These are phyloP conservation scores for Solanum sitiens DNA, from an alignment of 257 asterid genomes.

Conservation along the genomic window DNA sequence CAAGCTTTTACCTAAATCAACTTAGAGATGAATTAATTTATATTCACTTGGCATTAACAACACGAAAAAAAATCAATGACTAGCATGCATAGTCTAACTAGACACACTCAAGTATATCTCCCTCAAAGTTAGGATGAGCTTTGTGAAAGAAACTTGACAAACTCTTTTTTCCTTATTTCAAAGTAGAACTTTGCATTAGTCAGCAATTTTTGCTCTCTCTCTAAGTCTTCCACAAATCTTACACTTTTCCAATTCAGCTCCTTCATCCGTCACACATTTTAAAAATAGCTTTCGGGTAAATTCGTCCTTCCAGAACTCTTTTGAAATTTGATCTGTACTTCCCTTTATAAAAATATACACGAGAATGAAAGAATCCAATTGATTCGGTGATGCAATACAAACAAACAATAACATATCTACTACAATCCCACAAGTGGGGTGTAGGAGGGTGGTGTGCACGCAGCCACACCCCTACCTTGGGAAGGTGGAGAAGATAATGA, in stretches of 20 bases:
- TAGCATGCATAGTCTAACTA: neutral
- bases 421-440: neutral
- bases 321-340: slow-evolving; percentile 52
- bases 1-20: neutral
- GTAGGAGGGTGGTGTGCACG: neutral
- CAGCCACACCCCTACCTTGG: neutral
- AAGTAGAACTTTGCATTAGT: slow-evolving; percentile 33
- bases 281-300: slow-evolving; percentile 28
- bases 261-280: slow-evolving; percentile 35
- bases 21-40: neutral
- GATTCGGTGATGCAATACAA: neutral
- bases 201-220: slow-evolving; percentile 46
- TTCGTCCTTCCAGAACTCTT: slow-evolving; percentile 17
- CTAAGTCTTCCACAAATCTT: slow-evolving; percentile 48
- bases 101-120: slow-evolving; percentile 18
- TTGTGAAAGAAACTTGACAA: slow-evolving; percentile 37
- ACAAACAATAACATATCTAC: neutral
- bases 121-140: slow-evolving; percentile 39
- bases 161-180: slow-evolving; percentile 57
- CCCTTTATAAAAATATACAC: slow-evolving; percentile 20
- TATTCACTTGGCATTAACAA: too few species aligned
- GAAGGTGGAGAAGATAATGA: neutral
- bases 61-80: neutral
- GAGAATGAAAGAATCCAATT: neutral
- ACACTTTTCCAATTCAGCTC: slow-evolving; percentile 59